These are phyloP conservation scores for Melanomma pulvis-pyrius DNA, from an alignment of 495 filamentous ascomycete species.

Conservation along the genomic window DNA sequence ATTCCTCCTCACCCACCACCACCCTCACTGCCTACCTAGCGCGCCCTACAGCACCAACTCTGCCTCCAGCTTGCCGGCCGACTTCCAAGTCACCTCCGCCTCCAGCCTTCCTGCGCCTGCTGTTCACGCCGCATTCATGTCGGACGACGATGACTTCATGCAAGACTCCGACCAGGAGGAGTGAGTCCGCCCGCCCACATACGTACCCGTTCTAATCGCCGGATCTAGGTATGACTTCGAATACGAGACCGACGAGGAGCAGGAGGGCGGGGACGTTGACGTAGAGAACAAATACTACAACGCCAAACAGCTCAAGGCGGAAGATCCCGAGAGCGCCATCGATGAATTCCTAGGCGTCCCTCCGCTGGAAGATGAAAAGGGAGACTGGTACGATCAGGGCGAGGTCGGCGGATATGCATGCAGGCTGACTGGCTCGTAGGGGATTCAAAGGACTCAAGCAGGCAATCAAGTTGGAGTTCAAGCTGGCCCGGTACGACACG, in stretches of 20 bases:
- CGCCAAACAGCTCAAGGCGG: constrained; percentile 92
- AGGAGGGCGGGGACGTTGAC: constrained; percentile 84
- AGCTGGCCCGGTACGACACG: constrained; percentile 79
- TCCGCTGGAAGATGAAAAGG: constrained; percentile 82
- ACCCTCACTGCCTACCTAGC: neutral
- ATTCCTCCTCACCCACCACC: neutral
- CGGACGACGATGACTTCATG: constrained; percentile 98
- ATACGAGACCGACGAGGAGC: constrained; percentile 88
- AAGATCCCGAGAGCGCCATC: constrained; percentile 84
- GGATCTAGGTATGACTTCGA: constrained; percentile 85
- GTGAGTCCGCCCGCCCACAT: constrained; percentile 45
- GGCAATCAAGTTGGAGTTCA: constrained; percentile 95
- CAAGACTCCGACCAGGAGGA: constrained; percentile 94
- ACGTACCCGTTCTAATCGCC: neutral
- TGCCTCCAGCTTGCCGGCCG: neutral
- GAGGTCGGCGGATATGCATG: neutral
- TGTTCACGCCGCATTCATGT: constrained; percentile 62
- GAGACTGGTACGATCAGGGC: constrained; percentile 71
- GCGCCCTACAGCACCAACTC: neutral
- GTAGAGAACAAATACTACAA: constrained; percentile 99
- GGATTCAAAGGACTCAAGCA: constrained; percentile 98
- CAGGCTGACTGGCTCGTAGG: constrained; percentile 47
- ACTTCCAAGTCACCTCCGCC: neutral
- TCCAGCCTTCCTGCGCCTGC: neutral
- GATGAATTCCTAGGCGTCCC: constrained; percentile 89